These are phyloP conservation scores for Ogataea allantospora DNA, from an alignment of 805 yeast genomes.

Conservation along the genomic window DNA sequence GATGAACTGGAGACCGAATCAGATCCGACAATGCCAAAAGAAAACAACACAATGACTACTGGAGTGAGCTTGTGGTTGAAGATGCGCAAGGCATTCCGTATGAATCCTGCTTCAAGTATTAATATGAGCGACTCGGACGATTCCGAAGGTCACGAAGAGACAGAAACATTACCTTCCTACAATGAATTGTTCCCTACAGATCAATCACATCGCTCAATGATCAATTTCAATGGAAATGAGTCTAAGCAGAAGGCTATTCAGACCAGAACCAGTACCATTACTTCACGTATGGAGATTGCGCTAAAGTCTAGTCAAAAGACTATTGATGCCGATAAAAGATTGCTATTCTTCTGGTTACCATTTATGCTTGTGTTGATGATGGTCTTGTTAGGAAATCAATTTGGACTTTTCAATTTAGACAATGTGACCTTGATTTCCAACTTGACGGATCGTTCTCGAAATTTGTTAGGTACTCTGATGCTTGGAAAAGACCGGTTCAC, in stretches of 20 bases:
- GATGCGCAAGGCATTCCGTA: conserved; percentile 31
- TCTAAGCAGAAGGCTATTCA: conserved; percentile 12
- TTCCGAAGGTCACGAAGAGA: conserved; percentile 26
- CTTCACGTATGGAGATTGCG: conserved; percentile 19
- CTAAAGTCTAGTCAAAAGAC: conserved; percentile 39
- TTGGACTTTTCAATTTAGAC: conserved; percentile 26
- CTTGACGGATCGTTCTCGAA: conserved; percentile 41
- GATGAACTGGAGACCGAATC: conserved; percentile 13
- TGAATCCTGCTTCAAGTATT: conserved; percentile 7
- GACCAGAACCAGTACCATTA: conserved; percentile 3
- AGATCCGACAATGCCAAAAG: conserved; percentile 1
- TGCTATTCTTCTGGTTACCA: conserved; percentile 91
- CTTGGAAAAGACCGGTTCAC: conserved; percentile 44
- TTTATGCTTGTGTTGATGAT: conserved; percentile 56
- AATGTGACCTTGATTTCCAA: conserved; percentile 24
- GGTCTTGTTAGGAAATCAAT: conserved; percentile 31
- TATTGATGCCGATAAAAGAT: conserved; percentile 72
- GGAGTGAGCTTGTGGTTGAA: conserved; percentile 32
- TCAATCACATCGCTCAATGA: conserved; percentile 26
- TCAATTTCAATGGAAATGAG: conserved; percentile 30
- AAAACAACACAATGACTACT: conserved; percentile 14
- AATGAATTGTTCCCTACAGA: conserved; percentile 72
- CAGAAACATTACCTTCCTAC: conserved; percentile 62
- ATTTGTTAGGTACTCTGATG: conserved; percentile 46
- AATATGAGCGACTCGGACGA: conserved; percentile 16